phyloP scores from a whole-genome alignment of 192 early-diverging fungal genomes.

The Backusella tarrabulga region DNA sequence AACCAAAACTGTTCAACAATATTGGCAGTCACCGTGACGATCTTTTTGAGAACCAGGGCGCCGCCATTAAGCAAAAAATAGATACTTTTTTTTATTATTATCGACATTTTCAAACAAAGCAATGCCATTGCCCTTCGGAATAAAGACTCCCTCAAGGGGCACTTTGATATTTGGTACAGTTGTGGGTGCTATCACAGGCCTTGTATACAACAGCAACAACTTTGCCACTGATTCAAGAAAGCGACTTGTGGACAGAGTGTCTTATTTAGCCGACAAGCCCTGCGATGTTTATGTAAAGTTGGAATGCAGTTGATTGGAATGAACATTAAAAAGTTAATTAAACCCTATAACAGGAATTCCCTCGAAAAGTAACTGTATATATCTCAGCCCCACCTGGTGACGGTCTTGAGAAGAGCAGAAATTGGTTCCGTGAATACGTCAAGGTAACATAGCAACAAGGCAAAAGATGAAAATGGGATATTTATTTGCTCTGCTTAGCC shows the following conservation, averaged over 20 bases:
- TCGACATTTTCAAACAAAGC: not conserved
- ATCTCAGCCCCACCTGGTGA: constrained; percentile 45
- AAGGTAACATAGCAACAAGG: constrained; percentile 31
- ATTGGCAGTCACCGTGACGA: not conserved
- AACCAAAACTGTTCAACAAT: not conserved
- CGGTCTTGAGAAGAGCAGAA: constrained; percentile 43
- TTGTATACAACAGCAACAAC: constrained; percentile 32
- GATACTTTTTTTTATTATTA: not conserved
- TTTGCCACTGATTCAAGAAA: constrained; percentile 30
- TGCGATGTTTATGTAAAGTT: constrained; percentile 36
- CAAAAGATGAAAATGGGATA: not conserved
- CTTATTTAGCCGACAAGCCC: constrained; percentile 37
- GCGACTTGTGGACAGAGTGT: constrained; percentile 22
- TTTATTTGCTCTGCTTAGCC: constrained; percentile 22
- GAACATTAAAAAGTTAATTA: not conserved
- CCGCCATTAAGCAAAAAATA: not conserved
- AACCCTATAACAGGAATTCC: constrained; percentile 6
- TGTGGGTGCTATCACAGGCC: constrained; percentile 28
- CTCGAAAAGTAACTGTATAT: constrained; percentile 44
- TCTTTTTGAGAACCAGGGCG: constrained; percentile 1
- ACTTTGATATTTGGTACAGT: constrained; percentile 35
- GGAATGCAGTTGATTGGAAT: not conserved
- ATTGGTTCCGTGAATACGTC: constrained; percentile 44
- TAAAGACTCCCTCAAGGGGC: constrained; percentile 37
- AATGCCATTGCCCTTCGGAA: constrained; percentile 30